A percentile compares a stretch with the other conserved stretches of the same genome.
These are phyloP conservation scores for Saccharomyces hybrid DNA, from an alignment of 1,139 yeast species.

Conservation along the genomic window DNA sequence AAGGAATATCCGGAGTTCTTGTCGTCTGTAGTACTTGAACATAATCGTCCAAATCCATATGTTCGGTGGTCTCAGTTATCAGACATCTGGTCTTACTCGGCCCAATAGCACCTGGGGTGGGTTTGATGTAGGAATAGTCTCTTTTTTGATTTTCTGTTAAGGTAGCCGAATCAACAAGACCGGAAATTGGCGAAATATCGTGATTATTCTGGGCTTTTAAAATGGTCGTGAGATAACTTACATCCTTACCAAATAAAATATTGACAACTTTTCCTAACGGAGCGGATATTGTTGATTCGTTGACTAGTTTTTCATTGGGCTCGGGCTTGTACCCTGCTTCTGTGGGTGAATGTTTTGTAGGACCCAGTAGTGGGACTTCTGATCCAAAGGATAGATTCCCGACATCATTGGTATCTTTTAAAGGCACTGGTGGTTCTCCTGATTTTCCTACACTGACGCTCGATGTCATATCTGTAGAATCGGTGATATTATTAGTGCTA, in stretches of 20 bases:
- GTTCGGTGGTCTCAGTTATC: constrained; percentile 60
- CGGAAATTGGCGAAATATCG: constrained; percentile 53
- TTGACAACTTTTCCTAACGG: constrained; percentile 72
- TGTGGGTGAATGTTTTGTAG: constrained; percentile 50
- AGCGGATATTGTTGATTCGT: constrained; percentile 56
- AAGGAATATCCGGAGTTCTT: constrained; percentile 89
- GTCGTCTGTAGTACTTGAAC: constrained; percentile 62
- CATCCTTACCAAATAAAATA: constrained; percentile 67
- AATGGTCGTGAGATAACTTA: constrained; percentile 41
- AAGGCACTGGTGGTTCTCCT: neutral
- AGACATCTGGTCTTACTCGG: constrained; percentile 86
- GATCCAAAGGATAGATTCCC: constrained; percentile 7
- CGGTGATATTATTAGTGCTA: neutral
- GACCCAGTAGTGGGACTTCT: constrained; percentile 18
- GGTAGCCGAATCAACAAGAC: constrained; percentile 33
- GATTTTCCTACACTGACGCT: constrained; percentile 6
- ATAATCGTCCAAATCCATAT: constrained; percentile 49
- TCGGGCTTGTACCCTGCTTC: constrained; percentile 43
- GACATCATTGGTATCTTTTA: constrained; percentile 1
- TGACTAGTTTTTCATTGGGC: constrained; percentile 54
- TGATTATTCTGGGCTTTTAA: constrained; percentile 65
- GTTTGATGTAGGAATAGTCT: constrained; percentile 66
- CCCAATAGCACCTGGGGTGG: constrained; percentile 76
- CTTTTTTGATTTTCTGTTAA: constrained; percentile 35
- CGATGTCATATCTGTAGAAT: constrained; percentile 24